Evolutionary conservation across 192 early-diverging fungal species (phyloP).

Genomic region (Gonapodya prolifera): DNA sequence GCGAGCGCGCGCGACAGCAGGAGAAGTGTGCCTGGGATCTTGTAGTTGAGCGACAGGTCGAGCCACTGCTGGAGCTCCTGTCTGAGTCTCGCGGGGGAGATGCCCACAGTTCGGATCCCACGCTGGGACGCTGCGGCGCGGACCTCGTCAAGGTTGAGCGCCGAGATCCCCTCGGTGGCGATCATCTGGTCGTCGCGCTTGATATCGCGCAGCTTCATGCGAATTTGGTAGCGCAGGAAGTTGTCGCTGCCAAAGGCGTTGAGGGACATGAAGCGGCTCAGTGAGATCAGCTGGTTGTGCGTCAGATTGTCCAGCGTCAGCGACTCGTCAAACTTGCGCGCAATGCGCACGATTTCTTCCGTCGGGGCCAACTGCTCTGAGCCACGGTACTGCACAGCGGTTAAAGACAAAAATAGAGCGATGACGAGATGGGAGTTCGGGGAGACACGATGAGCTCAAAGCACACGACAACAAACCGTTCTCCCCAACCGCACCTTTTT

Average conservation of each 20-base stretch:
- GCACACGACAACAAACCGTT: conserved; percentile 5
- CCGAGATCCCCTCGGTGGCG: conserved; percentile 72
- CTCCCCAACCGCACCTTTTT: conserved; percentile 38
- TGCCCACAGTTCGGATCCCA: conserved; percentile 79
- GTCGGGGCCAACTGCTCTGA: conserved; percentile 72
- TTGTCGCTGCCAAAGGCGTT: conserved; percentile 98
- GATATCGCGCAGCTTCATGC: conserved; percentile 72
- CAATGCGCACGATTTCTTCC: conserved; percentile 66
- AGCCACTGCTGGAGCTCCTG: conserved; percentile 87
- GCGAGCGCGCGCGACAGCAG: conserved; percentile 81
- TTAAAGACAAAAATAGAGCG: conserved; percentile 17
- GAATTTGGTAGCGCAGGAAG: conserved; percentile 84
- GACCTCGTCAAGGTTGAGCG: conserved; percentile 74
- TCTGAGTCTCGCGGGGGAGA: conserved; percentile 77
- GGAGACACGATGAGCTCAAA: conserved; percentile 12
- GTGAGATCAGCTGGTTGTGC: conserved; percentile 85
- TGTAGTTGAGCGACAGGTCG: conserved; percentile 82
- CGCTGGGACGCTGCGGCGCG: conserved; percentile 76
- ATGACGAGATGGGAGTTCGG: too few relatives aligned
- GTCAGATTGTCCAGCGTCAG: conserved; percentile 86
- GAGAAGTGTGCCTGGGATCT: conserved; percentile 80
- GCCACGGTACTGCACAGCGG: conserved; percentile 48
- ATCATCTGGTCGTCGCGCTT: conserved; percentile 86
- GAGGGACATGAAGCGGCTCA: conserved; percentile 90
- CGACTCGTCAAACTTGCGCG: conserved; percentile 86